Base-by-base conservation (phyloP, 352 stramenopile species). In the Phytopythium mirpurense region DNA sequence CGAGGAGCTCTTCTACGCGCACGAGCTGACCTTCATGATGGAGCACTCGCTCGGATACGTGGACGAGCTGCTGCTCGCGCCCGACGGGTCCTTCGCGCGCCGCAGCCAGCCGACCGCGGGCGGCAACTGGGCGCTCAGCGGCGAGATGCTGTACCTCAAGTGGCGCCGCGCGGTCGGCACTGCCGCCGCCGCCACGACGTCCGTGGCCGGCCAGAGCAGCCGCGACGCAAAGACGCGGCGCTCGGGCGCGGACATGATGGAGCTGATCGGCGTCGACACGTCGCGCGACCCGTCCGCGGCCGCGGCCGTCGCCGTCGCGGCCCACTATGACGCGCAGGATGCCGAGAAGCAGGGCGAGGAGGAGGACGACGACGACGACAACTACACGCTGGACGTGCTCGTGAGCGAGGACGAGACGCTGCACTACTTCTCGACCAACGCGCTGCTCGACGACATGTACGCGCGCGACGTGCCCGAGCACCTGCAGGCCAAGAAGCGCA, bases 11-110 rank as follows among this genome's bases (percentile, higher is more conserved):
- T 94, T 91, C 48, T 82, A 80, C 54, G 72, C 67, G 10, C 78
- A 93, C 48, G 81, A 94, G 41, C 54, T 94, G 35, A 93, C 84
- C 34, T 90, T 93, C 40, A 46, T 94, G 46, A 83, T 90, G 66
- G 64, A 70, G 10, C 83, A 93, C 52, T 90, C 79, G 45, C 59
- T 72, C 9, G 81, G 84, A 0, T 95, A 74, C 54, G 91, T 64
- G 23, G 84, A 95, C 51, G 84, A 95, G 51, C 44, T 95, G 16
- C 70, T 89, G 19, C 51, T 93, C 5, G 56, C 72, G 24, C 82
- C 82, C 2, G 61, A 50, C 9, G 78, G 83, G 0, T 69, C 56
- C 3, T 95, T 95, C 54, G 67, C 65, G 41, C 77, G 83, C 24
- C 86, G 89, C 58, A 86, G 57, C 37, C 80, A 88, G 38, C 74